Conservation (phyloP, 2,329 filamentous ascomycete genomes). For the Xylaria multiplex region DNA sequence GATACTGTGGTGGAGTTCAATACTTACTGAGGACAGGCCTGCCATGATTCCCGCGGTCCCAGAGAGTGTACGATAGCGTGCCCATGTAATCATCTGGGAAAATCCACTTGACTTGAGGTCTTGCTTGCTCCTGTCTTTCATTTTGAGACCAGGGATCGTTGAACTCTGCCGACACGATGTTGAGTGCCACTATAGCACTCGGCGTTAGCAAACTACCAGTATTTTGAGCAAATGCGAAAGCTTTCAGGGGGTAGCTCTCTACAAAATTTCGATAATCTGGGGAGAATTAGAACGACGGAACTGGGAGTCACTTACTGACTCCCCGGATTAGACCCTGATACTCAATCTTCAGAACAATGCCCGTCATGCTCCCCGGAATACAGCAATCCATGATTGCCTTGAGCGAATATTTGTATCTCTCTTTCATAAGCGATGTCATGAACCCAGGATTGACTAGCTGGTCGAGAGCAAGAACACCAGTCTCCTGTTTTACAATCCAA, state of each 20-base stretch:
- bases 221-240: not conserved
- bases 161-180: not conserved
- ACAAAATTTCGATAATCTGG: not conserved
- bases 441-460: not conserved
- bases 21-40: constrained; percentile 7
- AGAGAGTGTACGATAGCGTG: not conserved
- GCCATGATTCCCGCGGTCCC: not conserved
- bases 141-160: constrained; percentile 10
- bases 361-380: not conserved
- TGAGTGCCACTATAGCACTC: constrained; percentile 6
- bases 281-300: not conserved
- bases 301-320: not conserved
- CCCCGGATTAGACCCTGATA: not conserved
- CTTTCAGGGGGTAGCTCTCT: not conserved
- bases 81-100: constrained; percentile 1
- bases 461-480: constrained; percentile 1
- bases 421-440: not conserved
- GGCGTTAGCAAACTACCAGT: not conserved
- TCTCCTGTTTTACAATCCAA: not conserved
- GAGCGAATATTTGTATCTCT: not conserved
- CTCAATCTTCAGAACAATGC: constrained; percentile 7
- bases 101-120: not conserved
- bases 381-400: constrained; percentile 6
- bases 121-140: too few relatives aligned
- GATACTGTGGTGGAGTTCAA: not conserved